A percentile compares a stretch with the other conserved stretches of the same genome.
Evolutionary conservation across 179 eudicot species (phyloP).

Genomic region (Amaranthus tricolor): DNA sequence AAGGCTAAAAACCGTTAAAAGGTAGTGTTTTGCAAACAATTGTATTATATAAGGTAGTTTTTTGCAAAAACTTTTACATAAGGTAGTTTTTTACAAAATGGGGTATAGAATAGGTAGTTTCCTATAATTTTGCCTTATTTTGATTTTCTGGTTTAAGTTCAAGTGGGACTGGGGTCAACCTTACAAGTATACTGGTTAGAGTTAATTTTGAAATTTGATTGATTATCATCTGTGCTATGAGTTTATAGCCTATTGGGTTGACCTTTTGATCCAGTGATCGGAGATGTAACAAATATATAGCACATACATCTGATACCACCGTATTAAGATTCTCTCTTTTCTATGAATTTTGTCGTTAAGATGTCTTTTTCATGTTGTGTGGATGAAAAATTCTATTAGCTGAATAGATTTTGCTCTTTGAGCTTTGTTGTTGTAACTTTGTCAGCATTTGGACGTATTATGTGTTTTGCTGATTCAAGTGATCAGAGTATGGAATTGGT

Average conservation of each 20-base stretch:
- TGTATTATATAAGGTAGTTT: too few species aligned
- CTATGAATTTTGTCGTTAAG: background rate
- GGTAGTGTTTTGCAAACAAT: too few species aligned
- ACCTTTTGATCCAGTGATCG: background rate
- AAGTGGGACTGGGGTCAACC: background rate
- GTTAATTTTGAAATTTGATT: background rate
- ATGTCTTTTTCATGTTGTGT: background rate
- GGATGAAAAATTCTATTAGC: background rate
- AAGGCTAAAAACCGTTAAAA: too few species aligned
- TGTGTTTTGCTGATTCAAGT: background rate
- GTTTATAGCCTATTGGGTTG: background rate
- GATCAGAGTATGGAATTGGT: conserved; percentile 1
- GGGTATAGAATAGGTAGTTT: too few species aligned
- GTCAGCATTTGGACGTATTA: background rate
- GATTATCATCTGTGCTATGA: background rate
- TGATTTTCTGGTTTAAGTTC: background rate
- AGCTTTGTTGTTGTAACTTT: background rate
- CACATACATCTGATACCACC: background rate
- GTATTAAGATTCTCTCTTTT: background rate
- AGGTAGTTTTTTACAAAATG: too few species aligned
- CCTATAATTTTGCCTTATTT: too few species aligned
- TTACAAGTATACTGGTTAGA: background rate
- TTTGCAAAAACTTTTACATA: too few species aligned
- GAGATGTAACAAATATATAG: background rate
- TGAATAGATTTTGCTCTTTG: background rate